These are phyloP conservation scores for Trematosphaeria pertusa DNA, from an alignment of 2,329 filamentous ascomycete species.

Conservation along the genomic window DNA sequence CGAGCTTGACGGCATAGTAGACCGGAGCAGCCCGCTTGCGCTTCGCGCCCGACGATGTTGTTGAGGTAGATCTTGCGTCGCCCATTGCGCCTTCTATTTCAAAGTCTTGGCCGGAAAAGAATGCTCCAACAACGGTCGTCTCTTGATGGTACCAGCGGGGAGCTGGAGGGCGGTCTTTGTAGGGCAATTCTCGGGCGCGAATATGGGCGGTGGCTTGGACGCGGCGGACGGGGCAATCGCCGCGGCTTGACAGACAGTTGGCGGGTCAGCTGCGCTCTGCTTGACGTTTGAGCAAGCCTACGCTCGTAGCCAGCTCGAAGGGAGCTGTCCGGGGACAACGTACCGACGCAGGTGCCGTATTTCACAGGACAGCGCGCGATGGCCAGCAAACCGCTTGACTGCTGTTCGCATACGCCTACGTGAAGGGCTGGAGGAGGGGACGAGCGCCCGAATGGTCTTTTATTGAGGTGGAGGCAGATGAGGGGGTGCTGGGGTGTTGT, in stretches of 20 bases:
- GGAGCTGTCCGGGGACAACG: too few species aligned
- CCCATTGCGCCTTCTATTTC: conserved; percentile 22
- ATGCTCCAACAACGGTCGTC: background rate
- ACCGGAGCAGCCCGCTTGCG: conserved; percentile 63
- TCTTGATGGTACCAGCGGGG: conserved; percentile 10
- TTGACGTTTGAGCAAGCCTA: conserved; percentile 9
- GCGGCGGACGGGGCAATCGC: conserved; percentile 10
- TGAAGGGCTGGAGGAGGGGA: background rate
- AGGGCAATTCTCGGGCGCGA: background rate
- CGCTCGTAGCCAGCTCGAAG: too few species aligned
- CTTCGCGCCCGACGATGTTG: conserved; percentile 53
- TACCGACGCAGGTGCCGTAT: conserved; percentile 15
- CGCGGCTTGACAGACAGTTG: conserved; percentile 7
- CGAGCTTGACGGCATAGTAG: conserved; percentile 69
- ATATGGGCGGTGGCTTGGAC: conserved; percentile 1
- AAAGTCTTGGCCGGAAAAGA: background rate
- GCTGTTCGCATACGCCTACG: conserved; percentile 18
- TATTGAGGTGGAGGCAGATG: conserved; percentile 7
- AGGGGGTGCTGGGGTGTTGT: conserved; percentile 10
- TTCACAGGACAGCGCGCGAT: conserved; percentile 7
- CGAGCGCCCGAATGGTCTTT: too few species aligned
- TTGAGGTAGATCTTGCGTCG: conserved; percentile 26
- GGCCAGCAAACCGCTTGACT: conserved; percentile 6
- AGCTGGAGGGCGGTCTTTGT: conserved; percentile 3
- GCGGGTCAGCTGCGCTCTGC: conserved; percentile 7